These are phyloP conservation scores for Penicillium herquei DNA, from an alignment of 495 filamentous ascomycete species.

Conservation along the genomic window DNA sequence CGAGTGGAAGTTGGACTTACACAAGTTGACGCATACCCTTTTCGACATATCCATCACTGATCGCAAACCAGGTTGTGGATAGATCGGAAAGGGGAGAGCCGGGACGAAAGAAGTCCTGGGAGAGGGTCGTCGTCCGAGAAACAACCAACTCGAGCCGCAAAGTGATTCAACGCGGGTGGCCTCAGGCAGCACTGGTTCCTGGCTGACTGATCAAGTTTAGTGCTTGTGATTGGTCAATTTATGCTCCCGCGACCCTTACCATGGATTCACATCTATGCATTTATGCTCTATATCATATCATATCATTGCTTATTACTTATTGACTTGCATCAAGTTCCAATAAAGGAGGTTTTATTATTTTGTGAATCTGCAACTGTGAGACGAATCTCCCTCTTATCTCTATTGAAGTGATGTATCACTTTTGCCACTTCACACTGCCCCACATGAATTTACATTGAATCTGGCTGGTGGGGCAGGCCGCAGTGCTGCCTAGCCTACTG, in stretches of 20 bases:
- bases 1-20: background rate
- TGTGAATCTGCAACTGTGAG: too few relatives aligned
- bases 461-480: too few relatives aligned
- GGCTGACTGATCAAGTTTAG: background rate
- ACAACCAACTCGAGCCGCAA: constrained; percentile 2
- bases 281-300: background rate
- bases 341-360: too few relatives aligned
- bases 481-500: too few relatives aligned
- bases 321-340: too few relatives aligned
- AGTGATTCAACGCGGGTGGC: background rate
- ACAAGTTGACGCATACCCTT: background rate
- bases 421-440: too few relatives aligned
- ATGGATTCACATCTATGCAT: background rate
- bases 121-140: constrained; percentile 8
- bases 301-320: too few relatives aligned
- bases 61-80: background rate
- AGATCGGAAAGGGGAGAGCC: constrained; percentile 4
- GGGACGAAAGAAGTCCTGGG: constrained; percentile 4
- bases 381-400: too few relatives aligned
- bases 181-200: background rate
- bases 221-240: background rate
- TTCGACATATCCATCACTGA: background rate
- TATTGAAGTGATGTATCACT: too few relatives aligned
- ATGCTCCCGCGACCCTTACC: background rate
- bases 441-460: too few relatives aligned